Evolutionary conservation across 306 rosid species (phyloP).

Genomic region (Canavalia ensiformis): DNA sequence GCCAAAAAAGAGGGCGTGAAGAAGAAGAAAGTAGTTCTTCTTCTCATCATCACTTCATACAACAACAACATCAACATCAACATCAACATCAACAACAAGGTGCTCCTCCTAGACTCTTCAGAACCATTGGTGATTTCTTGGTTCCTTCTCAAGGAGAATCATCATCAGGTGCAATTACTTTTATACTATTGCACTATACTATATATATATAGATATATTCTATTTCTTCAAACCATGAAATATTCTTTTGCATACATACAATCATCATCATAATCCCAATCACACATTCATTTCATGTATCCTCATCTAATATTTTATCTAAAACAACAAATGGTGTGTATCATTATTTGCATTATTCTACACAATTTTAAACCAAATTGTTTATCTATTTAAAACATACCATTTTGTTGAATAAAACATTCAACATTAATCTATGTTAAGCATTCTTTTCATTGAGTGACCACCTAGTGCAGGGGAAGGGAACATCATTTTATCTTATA

Average conservation of each 20-base stretch:
- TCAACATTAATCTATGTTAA: neutral
- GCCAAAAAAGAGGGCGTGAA: conserved; percentile 79
- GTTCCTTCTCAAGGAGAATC: conserved; percentile 51
- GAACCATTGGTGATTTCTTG: conserved; percentile 50
- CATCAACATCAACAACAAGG: conserved; percentile 3
- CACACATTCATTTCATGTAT: neutral
- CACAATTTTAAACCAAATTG: neutral
- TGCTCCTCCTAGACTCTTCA: conserved; percentile 40
- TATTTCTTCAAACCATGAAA: neutral
- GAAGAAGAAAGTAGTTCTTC: conserved; percentile 52
- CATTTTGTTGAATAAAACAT: conserved; percentile 32
- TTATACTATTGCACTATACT: neutral
- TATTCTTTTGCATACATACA: neutral
- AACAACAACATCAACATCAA: neutral
- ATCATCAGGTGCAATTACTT: conserved; percentile 60
- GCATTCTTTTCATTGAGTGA: neutral
- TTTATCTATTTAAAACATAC: neutral
- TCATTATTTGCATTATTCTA: conserved; percentile 12
- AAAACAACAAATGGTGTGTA: neutral
- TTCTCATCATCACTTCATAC: conserved; percentile 39
- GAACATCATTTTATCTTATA: neutral
- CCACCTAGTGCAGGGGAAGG: neutral
- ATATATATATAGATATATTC: too few relatives aligned
- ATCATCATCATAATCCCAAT: conserved; percentile 10
- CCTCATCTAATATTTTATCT: conserved; percentile 5